These are phyloP conservation scores for Bjerkandera adusta DNA, from an alignment of 1,284 basidiomycete genomes.

Conservation along the genomic window DNA sequence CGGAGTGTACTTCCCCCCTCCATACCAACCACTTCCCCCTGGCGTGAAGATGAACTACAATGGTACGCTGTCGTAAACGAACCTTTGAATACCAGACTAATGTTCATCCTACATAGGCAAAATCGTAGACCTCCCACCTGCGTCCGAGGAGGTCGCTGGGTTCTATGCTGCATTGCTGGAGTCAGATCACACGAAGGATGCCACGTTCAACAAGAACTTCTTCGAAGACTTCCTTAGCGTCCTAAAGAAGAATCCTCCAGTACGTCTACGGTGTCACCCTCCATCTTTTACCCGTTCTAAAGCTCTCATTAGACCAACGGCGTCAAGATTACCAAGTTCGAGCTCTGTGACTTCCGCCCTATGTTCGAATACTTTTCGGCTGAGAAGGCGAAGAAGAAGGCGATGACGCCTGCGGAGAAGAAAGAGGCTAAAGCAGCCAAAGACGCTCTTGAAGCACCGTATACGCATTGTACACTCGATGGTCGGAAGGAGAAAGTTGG, in stretches of 20 bases:
- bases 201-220: slow-evolving; percentile 93
- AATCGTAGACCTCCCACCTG: slow-evolving; percentile 75
- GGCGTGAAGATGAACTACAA: slow-evolving; percentile 96
- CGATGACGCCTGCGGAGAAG: slow-evolving; percentile 83
- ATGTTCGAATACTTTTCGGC: slow-evolving; percentile 94
- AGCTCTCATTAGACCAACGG: slow-evolving; percentile 47
- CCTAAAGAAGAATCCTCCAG: slow-evolving; percentile 85
- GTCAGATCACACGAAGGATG: slow-evolving; percentile 90
- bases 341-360: slow-evolving; percentile 90
- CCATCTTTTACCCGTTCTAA: neutral
- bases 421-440: slow-evolving; percentile 85
- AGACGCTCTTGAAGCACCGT: slow-evolving; percentile 83
- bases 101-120: slow-evolving; percentile 53
- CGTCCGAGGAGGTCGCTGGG: slow-evolving; percentile 94
- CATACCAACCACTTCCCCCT: slow-evolving; percentile 85
- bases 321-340: slow-evolving; percentile 76
- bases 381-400: slow-evolving; percentile 93
- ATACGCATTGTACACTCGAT: slow-evolving; percentile 85
- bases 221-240: slow-evolving; percentile 88
- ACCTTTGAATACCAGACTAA: slow-evolving; percentile 14
- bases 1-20: slow-evolving; percentile 95
- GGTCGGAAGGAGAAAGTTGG: slow-evolving; percentile 97
- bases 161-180: slow-evolving; percentile 96
- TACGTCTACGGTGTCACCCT: slow-evolving; percentile 38
- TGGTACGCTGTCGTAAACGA: slow-evolving; percentile 48